A percentile compares a stretch with the other conserved stretches of the same genome.
Evolutionary conservation across 2,329 filamentous ascomycete species (phyloP).

Genomic region (Pestalotiopsis sp.): DNA sequence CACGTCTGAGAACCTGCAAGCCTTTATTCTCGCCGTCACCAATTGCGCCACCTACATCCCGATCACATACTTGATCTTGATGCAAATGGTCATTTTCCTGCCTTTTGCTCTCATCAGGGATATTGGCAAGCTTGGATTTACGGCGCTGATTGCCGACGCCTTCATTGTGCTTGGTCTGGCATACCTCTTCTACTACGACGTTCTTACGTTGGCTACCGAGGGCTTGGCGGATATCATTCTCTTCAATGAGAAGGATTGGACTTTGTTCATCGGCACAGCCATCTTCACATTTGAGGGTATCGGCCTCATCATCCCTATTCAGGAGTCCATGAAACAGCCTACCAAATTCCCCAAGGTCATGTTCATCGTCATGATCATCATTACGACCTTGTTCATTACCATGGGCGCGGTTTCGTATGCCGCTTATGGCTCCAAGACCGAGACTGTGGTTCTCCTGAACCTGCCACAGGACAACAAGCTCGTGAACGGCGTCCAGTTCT

Average conservation of each 20-base stretch:
- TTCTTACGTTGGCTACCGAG: conserved; percentile 76
- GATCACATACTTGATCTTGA: conserved; percentile 86
- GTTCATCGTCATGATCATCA: conserved; percentile 89
- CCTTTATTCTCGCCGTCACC: conserved; percentile 89
- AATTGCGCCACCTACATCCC: conserved; percentile 84
- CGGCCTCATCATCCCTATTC: conserved; percentile 95
- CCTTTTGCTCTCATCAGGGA: conserved; percentile 93
- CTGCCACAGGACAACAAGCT: conserved; percentile 93
- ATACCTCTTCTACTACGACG: conserved; percentile 95
- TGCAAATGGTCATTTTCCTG: conserved; percentile 95
- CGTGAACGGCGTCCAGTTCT: conserved; percentile 93
- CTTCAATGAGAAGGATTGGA: conserved; percentile 94
- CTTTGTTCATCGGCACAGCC: conserved; percentile 95
- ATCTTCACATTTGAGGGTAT: conserved; percentile 99
- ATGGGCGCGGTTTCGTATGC: conserved; percentile 96
- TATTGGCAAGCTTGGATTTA: conserved; percentile 96
- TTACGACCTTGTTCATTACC: conserved; percentile 85
- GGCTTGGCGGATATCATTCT: conserved; percentile 84
- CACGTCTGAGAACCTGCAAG: conserved; percentile 92
- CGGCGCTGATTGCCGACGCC: conserved; percentile 87
- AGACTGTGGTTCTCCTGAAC: conserved; percentile 95
- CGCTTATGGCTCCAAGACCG: conserved; percentile 91
- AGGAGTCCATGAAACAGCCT: conserved; percentile 93
- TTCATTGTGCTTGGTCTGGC: conserved; percentile 93
- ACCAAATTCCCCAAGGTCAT: conserved; percentile 89